phyloP scores from a whole-genome alignment of 306 rosid species.

The Canavalia ensiformis region DNA sequence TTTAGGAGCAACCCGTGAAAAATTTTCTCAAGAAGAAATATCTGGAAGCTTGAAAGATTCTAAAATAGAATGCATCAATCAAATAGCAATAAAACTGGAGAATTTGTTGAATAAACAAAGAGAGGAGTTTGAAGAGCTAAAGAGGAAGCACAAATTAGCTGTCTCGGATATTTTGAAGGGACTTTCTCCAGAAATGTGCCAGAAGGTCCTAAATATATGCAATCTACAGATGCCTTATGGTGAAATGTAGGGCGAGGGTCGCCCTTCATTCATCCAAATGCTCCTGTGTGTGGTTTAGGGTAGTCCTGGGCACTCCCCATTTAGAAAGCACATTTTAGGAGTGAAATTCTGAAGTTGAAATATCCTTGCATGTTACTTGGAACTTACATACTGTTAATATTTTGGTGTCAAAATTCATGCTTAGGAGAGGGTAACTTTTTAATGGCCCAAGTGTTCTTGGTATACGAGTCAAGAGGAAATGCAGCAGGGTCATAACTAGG shows the following conservation, averaged over 20 bases:
- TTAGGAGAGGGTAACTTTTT: constrained; percentile 26
- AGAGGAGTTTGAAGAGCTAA: constrained; percentile 71
- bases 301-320: neutral
- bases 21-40: constrained; percentile 42
- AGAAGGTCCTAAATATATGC: constrained; percentile 60
- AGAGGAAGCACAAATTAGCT: constrained; percentile 71
- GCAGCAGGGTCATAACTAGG: constrained; percentile 28
- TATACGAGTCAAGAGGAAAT: constrained; percentile 32
- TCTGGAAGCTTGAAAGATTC: constrained; percentile 25
- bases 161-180: constrained; percentile 63
- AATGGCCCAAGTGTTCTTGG: constrained; percentile 15
- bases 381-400: constrained; percentile 22
- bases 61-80: constrained; percentile 51
- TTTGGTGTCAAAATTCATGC: constrained; percentile 41
- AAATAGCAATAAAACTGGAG: constrained; percentile 58
- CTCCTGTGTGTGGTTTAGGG: constrained; percentile 32
- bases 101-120: constrained; percentile 61
- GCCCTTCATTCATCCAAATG: constrained; percentile 13
- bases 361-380: constrained; percentile 38
- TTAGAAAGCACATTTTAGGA: neutral
- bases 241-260: constrained; percentile 42
- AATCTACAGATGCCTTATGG: constrained; percentile 55
- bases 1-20: constrained; percentile 43
- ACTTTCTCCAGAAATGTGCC: constrained; percentile 59
- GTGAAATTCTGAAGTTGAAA: constrained; percentile 40